phyloP scores from a whole-genome alignment of 1,284 basidiomycete genomes.

The Melampsora americana region DNA sequence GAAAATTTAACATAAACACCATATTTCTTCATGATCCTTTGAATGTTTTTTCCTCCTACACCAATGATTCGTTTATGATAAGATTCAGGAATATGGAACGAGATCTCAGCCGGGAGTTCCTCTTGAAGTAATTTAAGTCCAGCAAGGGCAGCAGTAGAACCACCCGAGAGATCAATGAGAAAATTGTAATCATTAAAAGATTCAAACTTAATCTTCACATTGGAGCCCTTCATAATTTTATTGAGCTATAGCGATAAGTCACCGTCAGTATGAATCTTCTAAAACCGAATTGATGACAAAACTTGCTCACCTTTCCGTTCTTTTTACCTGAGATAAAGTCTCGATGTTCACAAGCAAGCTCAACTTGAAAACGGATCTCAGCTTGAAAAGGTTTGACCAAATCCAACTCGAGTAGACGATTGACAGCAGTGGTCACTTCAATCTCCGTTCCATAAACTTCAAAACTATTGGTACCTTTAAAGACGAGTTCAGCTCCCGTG shows the following conservation, averaged over 20 bases:
- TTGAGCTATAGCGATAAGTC: constrained; percentile 60
- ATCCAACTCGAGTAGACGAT: constrained; percentile 58
- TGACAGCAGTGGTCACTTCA: constrained; percentile 81
- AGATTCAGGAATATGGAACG: constrained; percentile 95
- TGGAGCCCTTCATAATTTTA: constrained; percentile 94
- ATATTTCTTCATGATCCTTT: constrained; percentile 99
- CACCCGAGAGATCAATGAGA: constrained; percentile 74
- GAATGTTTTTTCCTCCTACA: constrained; percentile 95
- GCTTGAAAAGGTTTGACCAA: constrained; percentile 75
- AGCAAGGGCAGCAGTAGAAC: constrained; percentile 75
- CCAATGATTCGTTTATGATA: constrained; percentile 99
- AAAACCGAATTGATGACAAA: too few species aligned
- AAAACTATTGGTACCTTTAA: constrained; percentile 88
- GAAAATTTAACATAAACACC: constrained; percentile 99
- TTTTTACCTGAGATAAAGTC: constrained; percentile 98
- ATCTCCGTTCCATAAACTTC: constrained; percentile 94
- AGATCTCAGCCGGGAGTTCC: constrained; percentile 96
- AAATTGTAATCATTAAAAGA: constrained; percentile 99
- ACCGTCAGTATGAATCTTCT: background rate
- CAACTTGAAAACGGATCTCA: constrained; percentile 97
- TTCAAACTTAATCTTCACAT: constrained; percentile 98
- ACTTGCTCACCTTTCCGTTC: constrained; percentile 71
- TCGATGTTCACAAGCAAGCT: constrained; percentile 93
- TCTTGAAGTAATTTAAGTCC: constrained; percentile 88
- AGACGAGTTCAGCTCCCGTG: constrained; percentile 84